Conservation (phyloP, 768 basidiomycete species). For the Rhodotorula sphaerocarpa region DNA sequence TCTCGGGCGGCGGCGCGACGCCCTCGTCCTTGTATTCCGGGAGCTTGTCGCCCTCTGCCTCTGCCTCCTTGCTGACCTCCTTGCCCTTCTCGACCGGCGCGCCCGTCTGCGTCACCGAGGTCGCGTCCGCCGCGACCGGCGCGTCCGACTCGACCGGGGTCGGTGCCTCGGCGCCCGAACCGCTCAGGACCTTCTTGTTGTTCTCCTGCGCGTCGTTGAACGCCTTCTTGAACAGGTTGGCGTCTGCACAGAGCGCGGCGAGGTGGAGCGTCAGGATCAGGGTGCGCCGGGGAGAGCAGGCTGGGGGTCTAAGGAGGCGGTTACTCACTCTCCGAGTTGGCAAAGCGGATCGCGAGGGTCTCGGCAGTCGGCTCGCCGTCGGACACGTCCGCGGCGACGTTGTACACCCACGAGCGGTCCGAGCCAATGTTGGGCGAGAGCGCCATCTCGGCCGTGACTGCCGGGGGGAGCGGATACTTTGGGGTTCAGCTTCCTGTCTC, state of each 20-base stretch:
- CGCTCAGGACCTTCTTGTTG: conserved; percentile 52
- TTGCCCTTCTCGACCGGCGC: conserved; percentile 31
- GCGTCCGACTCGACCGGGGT: conserved; percentile 41
- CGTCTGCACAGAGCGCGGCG: conserved; percentile 51
- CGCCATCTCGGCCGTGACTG: conserved; percentile 84
- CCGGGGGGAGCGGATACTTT: no score
- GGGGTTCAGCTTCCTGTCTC: no score
- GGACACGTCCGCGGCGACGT: conserved; percentile 82
- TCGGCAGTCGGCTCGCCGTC: conserved; percentile 82
- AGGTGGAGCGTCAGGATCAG: background rate
- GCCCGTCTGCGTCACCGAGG: conserved; percentile 22
- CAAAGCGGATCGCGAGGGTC: conserved; percentile 96
- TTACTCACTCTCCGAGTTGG: conserved; percentile 90
- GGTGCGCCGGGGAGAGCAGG: conserved; percentile 27
- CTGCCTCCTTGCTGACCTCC: conserved; percentile 15
- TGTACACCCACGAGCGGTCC: conserved; percentile 92
- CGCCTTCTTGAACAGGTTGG: conserved; percentile 73
- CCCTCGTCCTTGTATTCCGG: conserved; percentile 28
- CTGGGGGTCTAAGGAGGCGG: no score
- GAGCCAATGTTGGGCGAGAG: conserved; percentile 97
- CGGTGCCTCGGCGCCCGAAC: conserved; percentile 52
- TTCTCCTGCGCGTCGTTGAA: conserved; percentile 47
- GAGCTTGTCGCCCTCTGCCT: conserved; percentile 15
- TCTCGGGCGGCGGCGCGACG: conserved; percentile 22
- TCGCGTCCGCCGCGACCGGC: conserved; percentile 35